Base-by-base conservation (phyloP, 1,284 basidiomycete species). In the Cutaneotrichosporon dermatis region DNA sequence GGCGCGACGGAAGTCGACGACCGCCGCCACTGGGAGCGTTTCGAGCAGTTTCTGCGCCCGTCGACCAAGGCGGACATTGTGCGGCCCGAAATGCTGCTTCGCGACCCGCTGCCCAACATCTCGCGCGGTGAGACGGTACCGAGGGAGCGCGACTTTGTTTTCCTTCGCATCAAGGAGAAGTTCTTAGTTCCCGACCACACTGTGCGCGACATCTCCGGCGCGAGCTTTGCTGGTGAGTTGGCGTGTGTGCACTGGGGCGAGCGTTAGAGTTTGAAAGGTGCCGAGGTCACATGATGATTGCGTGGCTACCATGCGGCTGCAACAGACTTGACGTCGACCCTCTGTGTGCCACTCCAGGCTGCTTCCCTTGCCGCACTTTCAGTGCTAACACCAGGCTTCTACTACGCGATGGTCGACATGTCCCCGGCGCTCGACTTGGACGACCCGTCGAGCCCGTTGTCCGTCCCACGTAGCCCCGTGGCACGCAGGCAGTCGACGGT, bases 101-200 rank as follows among this genome's bases (percentile, higher is more conserved):
- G 85, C 61, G 88, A 79, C 64, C 72, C 72, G 0, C 41, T 69
- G 36, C 69, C 70, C 2, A 73, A 71, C 60, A 44, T 65, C 52
- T 56, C 60, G 41, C 54, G 48, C 6, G 72, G 68, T 15, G 67
- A 69, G 58, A 66, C 54, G 6, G 62, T 55, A 39, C 61, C 62
- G 50, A 65, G 70, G 51, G 77, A 79, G 62, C 69, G 77, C 52
- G 76, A 77, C 54, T 82, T 79, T 60, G 73, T 82, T 36, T 98
- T 97, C 75, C 92, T 98, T 88, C 83, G 94, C 60, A 96, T 93
- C 89, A 98, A 98, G 79, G 94, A 98, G 79, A 84, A 88, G 69
- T 97, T 97, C 77, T 80, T 98, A 60, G 91, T 97, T 11, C 94
- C 94, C 8, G 90, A 95, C 76, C 91, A 95, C 77, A 85, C 87